Percentiles rank a stretch among this genome's conserved stretches.
Evolutionary conservation across 75 land plant species (phyloP).

Genomic region (Isoetes taiwanensis): DNA sequence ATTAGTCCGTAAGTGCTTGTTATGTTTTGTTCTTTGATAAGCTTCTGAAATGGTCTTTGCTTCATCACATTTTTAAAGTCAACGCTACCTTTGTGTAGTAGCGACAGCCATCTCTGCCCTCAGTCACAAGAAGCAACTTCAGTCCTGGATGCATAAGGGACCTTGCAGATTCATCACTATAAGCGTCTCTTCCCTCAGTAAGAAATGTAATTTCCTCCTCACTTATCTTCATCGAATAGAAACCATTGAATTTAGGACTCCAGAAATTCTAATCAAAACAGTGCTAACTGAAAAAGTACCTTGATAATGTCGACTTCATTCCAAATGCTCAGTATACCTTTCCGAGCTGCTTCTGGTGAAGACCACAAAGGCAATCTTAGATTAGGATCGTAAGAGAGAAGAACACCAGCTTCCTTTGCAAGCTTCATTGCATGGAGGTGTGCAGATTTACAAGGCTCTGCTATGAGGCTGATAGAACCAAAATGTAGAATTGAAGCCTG

Average conservation of each 20-base stretch:
- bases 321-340: constrained; percentile 65
- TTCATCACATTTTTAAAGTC: no score
- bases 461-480: constrained; percentile 90
- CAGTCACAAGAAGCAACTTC: constrained; percentile 77
- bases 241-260: neutral
- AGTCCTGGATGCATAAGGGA: constrained; percentile 63
- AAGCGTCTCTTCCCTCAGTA: constrained; percentile 30
- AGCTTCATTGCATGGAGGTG: constrained; percentile 66
- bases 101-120: constrained; percentile 72
- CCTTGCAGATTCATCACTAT: constrained; percentile 48
- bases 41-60: no score
- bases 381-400: constrained; percentile 76
- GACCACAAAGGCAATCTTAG: constrained; percentile 68
- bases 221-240: constrained; percentile 11
- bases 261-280: neutral
- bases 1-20: no score
- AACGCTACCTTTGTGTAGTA: constrained; percentile 66
- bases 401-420: constrained; percentile 44
- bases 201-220: constrained; percentile 60
- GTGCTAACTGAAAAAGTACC: constrained; percentile 23
- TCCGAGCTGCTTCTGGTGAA: constrained; percentile 44
- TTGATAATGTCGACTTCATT: constrained; percentile 56
- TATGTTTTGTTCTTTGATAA: no score
- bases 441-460: constrained; percentile 86
- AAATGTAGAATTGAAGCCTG: constrained; percentile 90